phyloP scores from a whole-genome alignment of 768 basidiomycete genomes.

The Lentinula boryana region DNA sequence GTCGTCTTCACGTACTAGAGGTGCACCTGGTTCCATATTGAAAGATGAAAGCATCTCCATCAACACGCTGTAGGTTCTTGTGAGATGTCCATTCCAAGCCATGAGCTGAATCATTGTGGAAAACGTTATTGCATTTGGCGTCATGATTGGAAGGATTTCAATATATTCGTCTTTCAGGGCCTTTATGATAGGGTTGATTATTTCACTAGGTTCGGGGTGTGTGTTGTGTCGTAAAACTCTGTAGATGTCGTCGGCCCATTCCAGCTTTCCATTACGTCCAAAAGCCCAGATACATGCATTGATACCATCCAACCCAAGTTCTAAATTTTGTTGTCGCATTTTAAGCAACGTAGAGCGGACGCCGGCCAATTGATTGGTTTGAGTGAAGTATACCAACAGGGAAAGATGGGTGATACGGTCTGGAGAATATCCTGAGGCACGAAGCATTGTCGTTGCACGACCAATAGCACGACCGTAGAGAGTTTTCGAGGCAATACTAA shows the following conservation, averaged over 20 bases:
- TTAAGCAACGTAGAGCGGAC: conserved; percentile 49
- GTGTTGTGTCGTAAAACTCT: conserved; percentile 53
- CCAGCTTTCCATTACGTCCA: conserved; percentile 42
- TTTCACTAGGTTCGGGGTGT: conserved; percentile 31
- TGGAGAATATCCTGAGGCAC: conserved; percentile 45
- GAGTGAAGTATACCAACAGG: conserved; percentile 50
- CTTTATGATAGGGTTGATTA: conserved; percentile 24
- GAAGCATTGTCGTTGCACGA: conserved; percentile 49
- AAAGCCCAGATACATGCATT: conserved; percentile 73
- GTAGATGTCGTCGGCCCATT: conserved; percentile 59
- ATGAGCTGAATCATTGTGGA: conserved; percentile 62
- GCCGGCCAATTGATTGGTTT: conserved; percentile 38
- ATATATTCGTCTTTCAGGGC: conserved; percentile 43
- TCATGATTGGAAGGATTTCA: conserved; percentile 25
- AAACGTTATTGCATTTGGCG: conserved; percentile 65
- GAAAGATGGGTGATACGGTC: conserved; percentile 60
- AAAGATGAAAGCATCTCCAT: conserved; percentile 57
- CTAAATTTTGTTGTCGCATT: conserved; percentile 44
- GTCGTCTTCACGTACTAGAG: conserved; percentile 19
- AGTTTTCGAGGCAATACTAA: conserved; percentile 57
- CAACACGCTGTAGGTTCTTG: conserved; percentile 48
- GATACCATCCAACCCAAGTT: conserved; percentile 57
- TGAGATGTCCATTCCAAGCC: conserved; percentile 67
- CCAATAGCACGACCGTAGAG: conserved; percentile 33
- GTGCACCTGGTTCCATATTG: conserved; percentile 30